Evolutionary conservation across 2,329 filamentous ascomycete genomes (phyloP).

Genomic region (Chaetomium sp.): DNA sequence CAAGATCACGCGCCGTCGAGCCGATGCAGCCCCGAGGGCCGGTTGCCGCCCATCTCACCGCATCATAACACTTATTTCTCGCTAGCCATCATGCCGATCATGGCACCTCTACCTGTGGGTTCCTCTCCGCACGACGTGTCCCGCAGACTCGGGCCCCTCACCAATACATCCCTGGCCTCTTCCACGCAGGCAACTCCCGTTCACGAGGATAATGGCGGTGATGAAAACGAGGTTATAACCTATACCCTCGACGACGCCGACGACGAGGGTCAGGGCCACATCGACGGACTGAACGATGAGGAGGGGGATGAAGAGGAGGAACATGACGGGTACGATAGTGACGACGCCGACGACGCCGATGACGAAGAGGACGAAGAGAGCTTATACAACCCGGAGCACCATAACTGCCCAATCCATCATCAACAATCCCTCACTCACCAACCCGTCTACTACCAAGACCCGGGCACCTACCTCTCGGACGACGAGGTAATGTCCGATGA

Average conservation of each 20-base stretch:
- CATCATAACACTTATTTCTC: slow-evolving; percentile 5
- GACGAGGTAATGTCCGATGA: slow-evolving; percentile 35
- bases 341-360: slow-evolving; percentile 2
- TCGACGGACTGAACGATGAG: slow-evolving; percentile 9
- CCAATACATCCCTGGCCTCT: slow-evolving; percentile 13
- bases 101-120: slow-evolving; percentile 11
- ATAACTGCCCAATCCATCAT: slow-evolving; percentile 12
- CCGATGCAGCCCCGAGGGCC: slow-evolving; percentile 15
- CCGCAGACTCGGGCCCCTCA: slow-evolving; percentile 20
- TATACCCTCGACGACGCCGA: slow-evolving; percentile 20
- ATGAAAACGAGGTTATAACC: slow-evolving; percentile 15
- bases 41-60: slow-evolving; percentile 7
- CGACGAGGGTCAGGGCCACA: slow-evolving; percentile 15
- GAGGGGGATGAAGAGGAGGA: slow-evolving; percentile 10
- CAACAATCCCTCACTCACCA: slow-evolving; percentile 19
- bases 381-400: slow-evolving; percentile 10
- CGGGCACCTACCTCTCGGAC: slow-evolving; percentile 32
- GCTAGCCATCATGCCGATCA: slow-evolving; percentile 24
- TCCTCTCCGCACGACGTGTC: slow-evolving; percentile 20
- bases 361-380: slow-evolving; percentile 18
- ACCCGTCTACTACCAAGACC: slow-evolving; percentile 10
- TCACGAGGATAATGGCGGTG: slow-evolving; percentile 19
- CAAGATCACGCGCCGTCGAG: neutral
- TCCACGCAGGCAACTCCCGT: slow-evolving; percentile 2
- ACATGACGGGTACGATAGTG: slow-evolving; percentile 8